phyloP scores from a whole-genome alignment of 352 stramenopile species.

The Globisporangium nunn region DNA sequence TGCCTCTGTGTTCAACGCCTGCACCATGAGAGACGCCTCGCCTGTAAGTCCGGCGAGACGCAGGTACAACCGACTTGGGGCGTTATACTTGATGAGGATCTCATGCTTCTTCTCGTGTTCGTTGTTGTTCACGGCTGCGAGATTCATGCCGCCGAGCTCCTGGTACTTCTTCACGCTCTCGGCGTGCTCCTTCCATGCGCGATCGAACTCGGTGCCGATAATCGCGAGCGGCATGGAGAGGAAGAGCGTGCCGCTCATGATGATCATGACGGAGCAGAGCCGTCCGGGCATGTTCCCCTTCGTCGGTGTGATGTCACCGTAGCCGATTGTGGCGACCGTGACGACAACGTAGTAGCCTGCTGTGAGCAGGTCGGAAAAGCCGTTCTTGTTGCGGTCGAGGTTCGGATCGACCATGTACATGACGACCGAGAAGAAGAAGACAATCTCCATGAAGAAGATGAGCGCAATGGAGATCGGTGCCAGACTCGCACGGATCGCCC shows the following conservation, averaged over 20 bases:
- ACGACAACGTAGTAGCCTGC: constrained; percentile 73
- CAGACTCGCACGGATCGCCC: constrained; percentile 63
- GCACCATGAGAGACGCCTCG: constrained; percentile 60
- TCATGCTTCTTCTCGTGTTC: constrained; percentile 55
- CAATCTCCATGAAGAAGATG: constrained; percentile 79
- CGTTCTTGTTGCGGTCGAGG: constrained; percentile 45
- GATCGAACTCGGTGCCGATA: constrained; percentile 80
- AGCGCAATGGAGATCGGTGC: constrained; percentile 71
- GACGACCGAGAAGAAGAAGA: constrained; percentile 70
- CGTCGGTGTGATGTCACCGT: constrained; percentile 69
- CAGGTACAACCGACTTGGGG: constrained; percentile 58
- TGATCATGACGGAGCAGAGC: constrained; percentile 70
- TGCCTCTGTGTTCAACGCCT: constrained; percentile 39
- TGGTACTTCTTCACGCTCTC: constrained; percentile 62
- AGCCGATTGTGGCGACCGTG: constrained; percentile 69
- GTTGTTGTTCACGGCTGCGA: constrained; percentile 18
- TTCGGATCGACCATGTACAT: constrained; percentile 81
- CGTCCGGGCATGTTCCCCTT: constrained; percentile 63
- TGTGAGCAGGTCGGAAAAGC: constrained; percentile 70
- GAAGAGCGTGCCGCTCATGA: constrained; percentile 80
- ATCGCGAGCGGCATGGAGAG: constrained; percentile 83
- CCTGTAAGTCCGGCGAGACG: constrained; percentile 51
- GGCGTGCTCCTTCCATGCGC: constrained; percentile 68
- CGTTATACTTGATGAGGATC: constrained; percentile 76
- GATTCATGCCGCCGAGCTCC: constrained; percentile 17